Evolutionary conservation across 2,329 filamentous ascomycete species (phyloP).

Genomic region (Xylariomycetidae sp.): DNA sequence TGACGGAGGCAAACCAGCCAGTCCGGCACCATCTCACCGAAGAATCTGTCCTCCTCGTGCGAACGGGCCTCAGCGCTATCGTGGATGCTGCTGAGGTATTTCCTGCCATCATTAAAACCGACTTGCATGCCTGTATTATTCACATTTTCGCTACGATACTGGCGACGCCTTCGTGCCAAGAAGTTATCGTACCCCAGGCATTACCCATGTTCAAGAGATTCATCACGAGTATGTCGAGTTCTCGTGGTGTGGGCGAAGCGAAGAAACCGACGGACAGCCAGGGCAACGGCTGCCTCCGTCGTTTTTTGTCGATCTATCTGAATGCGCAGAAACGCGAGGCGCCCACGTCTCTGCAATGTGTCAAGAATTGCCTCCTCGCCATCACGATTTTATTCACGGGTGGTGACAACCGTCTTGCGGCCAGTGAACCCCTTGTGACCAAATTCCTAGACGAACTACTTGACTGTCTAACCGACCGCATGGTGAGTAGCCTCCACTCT

Average conservation of each 20-base stretch:
- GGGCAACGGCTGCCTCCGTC: slow-evolving; percentile 74
- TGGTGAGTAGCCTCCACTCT: slow-evolving; percentile 42
- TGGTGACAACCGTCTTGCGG: slow-evolving; percentile 66
- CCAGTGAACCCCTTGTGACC: slow-evolving; percentile 69
- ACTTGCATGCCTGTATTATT: slow-evolving; percentile 92
- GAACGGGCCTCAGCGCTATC: slow-evolving; percentile 76
- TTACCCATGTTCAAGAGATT: slow-evolving; percentile 91
- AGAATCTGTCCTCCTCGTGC: slow-evolving; percentile 77
- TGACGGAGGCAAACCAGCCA: slow-evolving; percentile 61
- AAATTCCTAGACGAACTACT: slow-evolving; percentile 76
- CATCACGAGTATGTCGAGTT: slow-evolving; percentile 65
- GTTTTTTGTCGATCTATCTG: slow-evolving; percentile 76
- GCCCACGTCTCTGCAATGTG: slow-evolving; percentile 75
- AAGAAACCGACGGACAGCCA: slow-evolving; percentile 58
- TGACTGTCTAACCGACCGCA: slow-evolving; percentile 76
- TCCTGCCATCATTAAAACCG: slow-evolving; percentile 91
- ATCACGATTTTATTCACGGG: slow-evolving; percentile 85
- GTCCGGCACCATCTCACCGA: slow-evolving; percentile 78
- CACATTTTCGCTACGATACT: slow-evolving; percentile 95
- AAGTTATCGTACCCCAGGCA: slow-evolving; percentile 81
- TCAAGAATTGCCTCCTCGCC: slow-evolving; percentile 88
- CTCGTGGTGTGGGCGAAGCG: slow-evolving; percentile 29
- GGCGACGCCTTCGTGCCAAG: slow-evolving; percentile 80
- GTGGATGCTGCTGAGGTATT: slow-evolving; percentile 96
- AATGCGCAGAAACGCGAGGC: slow-evolving; percentile 70